Percentiles rank a stretch among this genome's conserved stretches.
Conservation (phyloP, 345 rosid species). For the Euphorbia pulcherrima region DNA sequence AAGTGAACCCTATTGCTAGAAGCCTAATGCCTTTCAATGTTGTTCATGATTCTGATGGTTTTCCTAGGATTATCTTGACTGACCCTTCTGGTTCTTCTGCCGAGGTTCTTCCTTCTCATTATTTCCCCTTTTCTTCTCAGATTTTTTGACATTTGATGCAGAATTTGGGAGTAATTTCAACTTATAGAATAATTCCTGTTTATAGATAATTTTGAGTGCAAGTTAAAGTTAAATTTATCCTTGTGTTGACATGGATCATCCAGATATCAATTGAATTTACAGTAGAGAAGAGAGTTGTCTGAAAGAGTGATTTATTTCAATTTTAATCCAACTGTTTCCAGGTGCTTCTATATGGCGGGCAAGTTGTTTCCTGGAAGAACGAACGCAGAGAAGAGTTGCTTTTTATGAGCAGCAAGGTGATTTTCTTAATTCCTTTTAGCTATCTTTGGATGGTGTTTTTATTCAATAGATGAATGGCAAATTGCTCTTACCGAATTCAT, state of each 20-base stretch:
- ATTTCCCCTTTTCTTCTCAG: constrained; percentile 5
- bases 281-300: not conserved
- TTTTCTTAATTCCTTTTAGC: not conserved
- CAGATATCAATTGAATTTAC: not conserved
- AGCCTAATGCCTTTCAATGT: constrained; percentile 66
- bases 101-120: constrained; percentile 38
- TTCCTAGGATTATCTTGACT: constrained; percentile 61
- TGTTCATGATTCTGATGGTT: constrained; percentile 55
- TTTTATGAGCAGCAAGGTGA: constrained; percentile 81
- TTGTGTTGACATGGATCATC: not conserved
- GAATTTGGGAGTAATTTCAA: too few species aligned
- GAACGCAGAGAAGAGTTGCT: constrained; percentile 80
- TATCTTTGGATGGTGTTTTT: not conserved
- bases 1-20: constrained; percentile 56
- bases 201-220: too few species aligned
- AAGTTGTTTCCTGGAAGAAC: constrained; percentile 92
- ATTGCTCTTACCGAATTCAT: not conserved
- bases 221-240: not conserved
- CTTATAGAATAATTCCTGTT: too few species aligned
- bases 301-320: not conserved
- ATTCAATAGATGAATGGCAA: not conserved
- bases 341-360: constrained; percentile 89
- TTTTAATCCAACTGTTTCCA: constrained; percentile 37
- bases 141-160: not conserved
- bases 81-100: constrained; percentile 82